Percentiles rank a stretch among this genome's conserved stretches.
Conservation (phyloP, 495 filamentous ascomycete genomes). For the Saxispiralis lemnorum region DNA sequence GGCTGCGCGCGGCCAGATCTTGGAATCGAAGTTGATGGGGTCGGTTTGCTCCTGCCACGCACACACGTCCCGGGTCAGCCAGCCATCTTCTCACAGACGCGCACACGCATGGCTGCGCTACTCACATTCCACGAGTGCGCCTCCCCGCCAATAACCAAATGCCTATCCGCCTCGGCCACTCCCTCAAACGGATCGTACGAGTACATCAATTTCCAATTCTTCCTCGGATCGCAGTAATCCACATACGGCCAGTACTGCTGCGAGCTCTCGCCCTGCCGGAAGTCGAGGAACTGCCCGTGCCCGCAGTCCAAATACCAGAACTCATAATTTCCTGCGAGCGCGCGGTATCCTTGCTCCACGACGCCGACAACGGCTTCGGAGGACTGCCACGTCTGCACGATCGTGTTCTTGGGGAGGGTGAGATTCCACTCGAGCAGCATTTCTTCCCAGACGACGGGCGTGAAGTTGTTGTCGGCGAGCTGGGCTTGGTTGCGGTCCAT, state of each 20-base stretch:
- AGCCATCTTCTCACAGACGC: no score
- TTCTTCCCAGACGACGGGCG: conserved; percentile 68
- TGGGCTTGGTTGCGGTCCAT: conserved; percentile 45
- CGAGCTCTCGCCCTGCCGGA: conserved; percentile 30
- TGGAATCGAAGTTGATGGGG: conserved; percentile 43
- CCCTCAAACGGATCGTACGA: conserved; percentile 49
- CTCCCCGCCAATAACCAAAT: conserved; percentile 61
- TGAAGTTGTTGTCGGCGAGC: conserved; percentile 39
- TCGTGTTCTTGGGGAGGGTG: conserved; percentile 39
- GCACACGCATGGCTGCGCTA: neutral
- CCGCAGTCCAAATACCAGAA: conserved; percentile 67
- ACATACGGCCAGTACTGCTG: conserved; percentile 42
- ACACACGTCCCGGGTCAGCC: no score
- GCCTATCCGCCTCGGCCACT: conserved; percentile 35
- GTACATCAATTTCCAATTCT: conserved; percentile 67
- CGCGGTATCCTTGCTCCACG: conserved; percentile 44
- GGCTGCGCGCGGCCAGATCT: conserved; percentile 54
- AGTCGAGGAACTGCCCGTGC: conserved; percentile 57
- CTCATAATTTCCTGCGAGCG: conserved; percentile 56
- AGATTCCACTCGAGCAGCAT: conserved; percentile 61
- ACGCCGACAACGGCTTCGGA: conserved; percentile 35
- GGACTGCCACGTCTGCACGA: conserved; percentile 60
- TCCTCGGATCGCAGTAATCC: conserved; percentile 58
- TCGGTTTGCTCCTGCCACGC: conserved; percentile 49
- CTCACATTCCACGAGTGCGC: conserved; percentile 43